Evolutionary conservation across 257 asterid species (phyloP), one percentile per base, ranked within the genome.

Genomic region (Lithospermum erythrorhizon): DNA sequence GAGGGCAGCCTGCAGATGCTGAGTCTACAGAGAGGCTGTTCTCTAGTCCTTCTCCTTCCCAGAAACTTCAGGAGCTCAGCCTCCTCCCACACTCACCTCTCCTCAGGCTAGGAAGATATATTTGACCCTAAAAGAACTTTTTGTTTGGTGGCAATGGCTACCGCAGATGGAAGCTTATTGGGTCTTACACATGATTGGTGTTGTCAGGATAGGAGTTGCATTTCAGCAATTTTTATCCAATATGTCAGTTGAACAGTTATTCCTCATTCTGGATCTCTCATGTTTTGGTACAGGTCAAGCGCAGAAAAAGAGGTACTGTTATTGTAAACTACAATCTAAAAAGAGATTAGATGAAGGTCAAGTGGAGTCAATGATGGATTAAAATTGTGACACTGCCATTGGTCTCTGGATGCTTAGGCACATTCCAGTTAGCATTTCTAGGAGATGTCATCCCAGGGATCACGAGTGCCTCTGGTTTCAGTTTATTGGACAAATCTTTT

Each of bases 1-100:
- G 99, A 79, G 85, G 72, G 75, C 94, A 93, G 72, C 97, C 97
- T 65, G 51, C 89, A 75, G 99, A 93, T 72, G 85, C 95, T 74
- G n/a, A 93, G 99, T 81, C 96, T 86, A 78, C 86, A 79, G 80
- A 93, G 84, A 81, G 48, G 78, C 73, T 63, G 81, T n/a, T n/a
- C n/a, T n/a, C n/a, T n/a, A n/a, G n/a, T n/a, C n/a, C n/a, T n/a
- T n/a, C n/a, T n/a, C n/a, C n/a, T n/a, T n/a, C n/a, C n/a, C 89
- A 71, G 88, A 88, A 72, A 84, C 82, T 58, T 78, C 72, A 74
- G 53, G 62, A 69, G 65, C 55, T 77, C 48, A 67, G 22, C 49
- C 72, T 66, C 64, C 68, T 47, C 64, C 75, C 63, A 56, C 53
- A 57, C 57, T 57, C n/a, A n/a, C 63, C 65, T 58, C 58, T 70